Percentiles rank a stretch among this genome's conserved stretches.
These are phyloP conservation scores for Endotrypanum monterogeii DNA, from an alignment of 208 protist genomes.

Conservation along the genomic window DNA sequence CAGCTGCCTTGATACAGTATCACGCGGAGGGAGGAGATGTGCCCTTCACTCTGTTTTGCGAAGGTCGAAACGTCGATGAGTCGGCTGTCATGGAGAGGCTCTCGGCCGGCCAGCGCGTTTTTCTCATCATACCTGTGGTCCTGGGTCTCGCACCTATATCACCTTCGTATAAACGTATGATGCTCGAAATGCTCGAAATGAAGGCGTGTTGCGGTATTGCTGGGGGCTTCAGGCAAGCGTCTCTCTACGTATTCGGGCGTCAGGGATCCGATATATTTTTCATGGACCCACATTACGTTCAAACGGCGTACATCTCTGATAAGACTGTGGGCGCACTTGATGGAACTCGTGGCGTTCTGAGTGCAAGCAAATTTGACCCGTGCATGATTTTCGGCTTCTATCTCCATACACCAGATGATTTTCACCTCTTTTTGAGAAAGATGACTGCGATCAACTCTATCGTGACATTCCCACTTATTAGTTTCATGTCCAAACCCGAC, in stretches of 20 bases:
- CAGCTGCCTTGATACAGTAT: constrained; percentile 22
- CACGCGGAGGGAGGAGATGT: constrained; percentile 25
- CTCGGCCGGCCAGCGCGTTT: constrained; percentile 24
- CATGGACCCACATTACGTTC: constrained; percentile 77
- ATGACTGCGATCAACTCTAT: constrained; percentile 35
- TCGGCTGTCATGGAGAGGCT: constrained; percentile 27
- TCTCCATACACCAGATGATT: constrained; percentile 40
- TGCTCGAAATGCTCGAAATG: constrained; percentile 56
- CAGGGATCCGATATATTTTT: constrained; percentile 59
- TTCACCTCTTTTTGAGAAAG: constrained; percentile 42
- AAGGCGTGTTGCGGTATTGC: constrained; percentile 57
- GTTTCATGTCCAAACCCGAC: background rate
- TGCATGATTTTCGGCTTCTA: constrained; percentile 76
- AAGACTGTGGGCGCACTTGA: constrained; percentile 24
- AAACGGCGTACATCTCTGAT: constrained; percentile 53
- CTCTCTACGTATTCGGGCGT: constrained; percentile 65
- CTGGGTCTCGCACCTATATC: constrained; percentile 53
- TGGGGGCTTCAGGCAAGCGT: constrained; percentile 44
- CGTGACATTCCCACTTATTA: constrained; percentile 59
- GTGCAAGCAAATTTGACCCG: constrained; percentile 26
- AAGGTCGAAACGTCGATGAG: constrained; percentile 34
- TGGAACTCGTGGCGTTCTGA: constrained; percentile 14
- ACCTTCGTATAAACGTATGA: constrained; percentile 39
- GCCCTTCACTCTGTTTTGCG: constrained; percentile 36
- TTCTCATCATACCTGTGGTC: constrained; percentile 67